Percentiles rank a stretch among this genome's conserved stretches.
These are phyloP conservation scores for Lactifluus volemus DNA, from an alignment of 768 basidiomycete species.

Conservation along the genomic window DNA sequence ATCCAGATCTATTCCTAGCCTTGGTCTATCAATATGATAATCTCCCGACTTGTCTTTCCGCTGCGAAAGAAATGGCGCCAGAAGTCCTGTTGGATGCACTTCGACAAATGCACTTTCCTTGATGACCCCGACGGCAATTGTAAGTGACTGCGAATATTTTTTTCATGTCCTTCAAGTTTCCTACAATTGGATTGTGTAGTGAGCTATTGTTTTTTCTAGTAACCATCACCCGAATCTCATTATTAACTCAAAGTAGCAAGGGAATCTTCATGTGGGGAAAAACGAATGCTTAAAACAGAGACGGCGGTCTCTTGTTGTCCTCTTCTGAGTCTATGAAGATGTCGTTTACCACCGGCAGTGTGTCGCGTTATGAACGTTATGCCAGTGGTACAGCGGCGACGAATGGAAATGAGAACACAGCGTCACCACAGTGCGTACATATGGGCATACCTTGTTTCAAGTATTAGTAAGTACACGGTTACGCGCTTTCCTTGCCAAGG, in stretches of 20 bases:
- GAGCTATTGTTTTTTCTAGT: background rate
- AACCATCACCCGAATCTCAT: background rate
- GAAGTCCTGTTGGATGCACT: too few species aligned
- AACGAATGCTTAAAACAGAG: background rate
- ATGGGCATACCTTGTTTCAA: too few species aligned
- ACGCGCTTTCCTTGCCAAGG: conserved; percentile 22
- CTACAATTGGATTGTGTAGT: background rate
- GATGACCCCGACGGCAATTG: background rate
- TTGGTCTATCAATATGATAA: background rate
- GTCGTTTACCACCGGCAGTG: too few species aligned
- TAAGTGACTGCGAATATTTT: background rate
- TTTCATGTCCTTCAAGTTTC: background rate
- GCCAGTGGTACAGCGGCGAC: too few species aligned
- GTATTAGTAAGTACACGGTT: background rate
- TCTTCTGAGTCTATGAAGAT: too few species aligned
- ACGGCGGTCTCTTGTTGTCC: background rate
- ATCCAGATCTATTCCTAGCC: background rate
- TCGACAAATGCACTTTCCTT: background rate
- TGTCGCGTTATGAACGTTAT: too few species aligned
- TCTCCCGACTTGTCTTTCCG: background rate
- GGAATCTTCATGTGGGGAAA: background rate
- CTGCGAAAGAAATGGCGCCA: background rate
- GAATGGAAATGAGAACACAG: too few species aligned
- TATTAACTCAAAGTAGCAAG: background rate
- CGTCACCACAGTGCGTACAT: too few species aligned